These are phyloP conservation scores for Exserohilum rostratum DNA, from an alignment of 2,329 filamentous ascomycete species.

Conservation along the genomic window DNA sequence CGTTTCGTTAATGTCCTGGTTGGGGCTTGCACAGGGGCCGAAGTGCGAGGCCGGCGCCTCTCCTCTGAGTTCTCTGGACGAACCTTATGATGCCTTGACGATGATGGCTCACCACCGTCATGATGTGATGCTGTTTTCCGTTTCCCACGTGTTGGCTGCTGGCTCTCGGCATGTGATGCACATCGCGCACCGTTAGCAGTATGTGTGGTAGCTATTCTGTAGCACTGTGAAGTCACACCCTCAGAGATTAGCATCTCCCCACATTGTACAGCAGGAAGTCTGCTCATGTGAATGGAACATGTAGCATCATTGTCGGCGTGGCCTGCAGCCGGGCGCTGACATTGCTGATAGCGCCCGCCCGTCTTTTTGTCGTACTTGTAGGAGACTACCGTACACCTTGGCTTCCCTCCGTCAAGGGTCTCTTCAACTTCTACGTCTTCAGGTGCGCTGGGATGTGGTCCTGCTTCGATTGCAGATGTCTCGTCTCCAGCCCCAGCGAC, in stretches of 20 bases:
- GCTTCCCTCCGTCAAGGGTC: conserved; percentile 2
- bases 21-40: neutral
- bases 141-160: neutral
- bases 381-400: conserved; percentile 9
- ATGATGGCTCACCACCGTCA: neutral
- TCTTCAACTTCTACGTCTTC: conserved; percentile 2
- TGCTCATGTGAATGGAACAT: conserved; percentile 9
- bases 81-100: neutral
- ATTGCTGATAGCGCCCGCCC: conserved; percentile 12
- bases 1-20: neutral
- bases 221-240: neutral
- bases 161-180: neutral
- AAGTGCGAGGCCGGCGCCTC: neutral
- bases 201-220: neutral
- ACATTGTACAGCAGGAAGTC: conserved; percentile 3
- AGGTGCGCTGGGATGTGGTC: neutral
- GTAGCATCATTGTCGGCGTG: neutral
- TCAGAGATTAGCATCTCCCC: neutral
- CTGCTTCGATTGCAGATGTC: neutral
- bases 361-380: conserved; percentile 8
- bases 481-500: neutral
- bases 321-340: neutral
- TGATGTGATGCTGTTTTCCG: neutral
- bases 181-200: neutral
- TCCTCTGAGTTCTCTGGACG: neutral